Percentiles rank a stretch among this genome's conserved stretches.
phyloP scores from a whole-genome alignment of 495 filamentous ascomycete species.

The Annulohypoxylon stygium region DNA sequence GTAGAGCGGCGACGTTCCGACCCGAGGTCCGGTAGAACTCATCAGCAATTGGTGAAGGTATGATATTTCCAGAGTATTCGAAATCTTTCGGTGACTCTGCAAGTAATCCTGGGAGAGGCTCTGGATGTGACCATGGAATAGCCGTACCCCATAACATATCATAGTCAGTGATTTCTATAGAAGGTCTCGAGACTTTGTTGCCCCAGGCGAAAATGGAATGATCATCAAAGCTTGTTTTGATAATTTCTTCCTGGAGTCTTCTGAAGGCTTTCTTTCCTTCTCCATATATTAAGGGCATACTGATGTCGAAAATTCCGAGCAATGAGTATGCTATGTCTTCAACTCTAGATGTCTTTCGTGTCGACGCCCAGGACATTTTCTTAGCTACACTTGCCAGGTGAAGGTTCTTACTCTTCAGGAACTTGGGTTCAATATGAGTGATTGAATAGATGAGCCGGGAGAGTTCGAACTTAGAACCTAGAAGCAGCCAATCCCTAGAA shows the following conservation, averaged over 20 bases:
- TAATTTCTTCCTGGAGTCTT: conserved; percentile 50
- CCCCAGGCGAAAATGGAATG: conserved; percentile 45
- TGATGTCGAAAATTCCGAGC: neutral
- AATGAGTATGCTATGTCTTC: conserved; percentile 1
- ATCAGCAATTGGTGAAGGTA: too few relatives aligned
- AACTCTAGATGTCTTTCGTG: neutral
- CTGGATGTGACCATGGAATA: too few relatives aligned
- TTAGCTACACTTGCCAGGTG: neutral
- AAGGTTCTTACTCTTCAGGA: neutral
- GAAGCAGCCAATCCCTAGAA: neutral
- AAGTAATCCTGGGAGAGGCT: too few relatives aligned
- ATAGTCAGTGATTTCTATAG: too few relatives aligned
- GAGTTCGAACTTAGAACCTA: neutral
- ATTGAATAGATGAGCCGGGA: neutral
- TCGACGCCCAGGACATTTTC: conserved; percentile 5
- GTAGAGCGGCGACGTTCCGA: too few relatives aligned
- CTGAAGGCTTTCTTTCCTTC: conserved; percentile 50
- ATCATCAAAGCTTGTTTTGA: conserved; percentile 38
- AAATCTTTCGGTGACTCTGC: too few relatives aligned
- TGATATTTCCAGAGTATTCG: too few relatives aligned
- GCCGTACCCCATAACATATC: too few relatives aligned
- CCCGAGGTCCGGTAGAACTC: too few relatives aligned
- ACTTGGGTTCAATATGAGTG: neutral
- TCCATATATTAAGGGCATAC: conserved; percentile 37
- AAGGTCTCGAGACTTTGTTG: neutral